Base-by-base conservation (phyloP, 2,329 filamentous ascomycete species). In the Phialocephala sp. region DNA sequence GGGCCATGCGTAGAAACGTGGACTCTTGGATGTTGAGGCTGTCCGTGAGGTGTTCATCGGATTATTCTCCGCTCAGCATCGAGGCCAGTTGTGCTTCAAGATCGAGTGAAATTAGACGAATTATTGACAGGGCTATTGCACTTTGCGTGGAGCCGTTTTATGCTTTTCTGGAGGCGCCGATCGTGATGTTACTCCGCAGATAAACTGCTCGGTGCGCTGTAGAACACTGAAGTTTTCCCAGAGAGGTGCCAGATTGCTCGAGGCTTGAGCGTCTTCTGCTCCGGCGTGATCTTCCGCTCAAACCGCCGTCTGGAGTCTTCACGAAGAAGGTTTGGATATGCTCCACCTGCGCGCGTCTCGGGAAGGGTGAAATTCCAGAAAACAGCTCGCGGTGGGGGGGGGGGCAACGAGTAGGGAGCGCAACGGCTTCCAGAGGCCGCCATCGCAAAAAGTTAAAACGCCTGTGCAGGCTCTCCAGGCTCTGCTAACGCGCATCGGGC, bases 61-160 rank as follows among this genome's bases (percentile, higher is more conserved):
- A 35, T 35, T 39, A 41, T 55, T 62, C 24, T 58, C 59, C 52
- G 12, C 32, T 55, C 57, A 14, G 55, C 20, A 41, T 57, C 20
- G 35, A 61, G 45, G 43, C 22, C 41, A 52, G 41, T 47, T 41
- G 11, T 45, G 35, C 45, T 20, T 58, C 24, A 36, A 22, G 56
- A 62, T 58, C 15, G 59, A 54, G 35, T 15, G 47, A 62, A 65
- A 52, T 67, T 63, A 57, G 60, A 63, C 62, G 65, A 65, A 66
- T 65, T 68, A 70, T 69, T 70, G 66, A 62, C 64, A 72, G 63
- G 63, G 63, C 59, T 59, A 45, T 66, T 64, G 65, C n/a, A n/a
- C n/a, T n/a, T n/a, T n/a, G n/a, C 54, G 62, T 54, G 59, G 56
- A 64, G 63, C 47, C 54, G 43, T 65, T 39, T 66, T 64, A 71